phyloP scores from a whole-genome alignment of 2,329 filamentous ascomycete genomes.

The Aspergillus flavus region DNA sequence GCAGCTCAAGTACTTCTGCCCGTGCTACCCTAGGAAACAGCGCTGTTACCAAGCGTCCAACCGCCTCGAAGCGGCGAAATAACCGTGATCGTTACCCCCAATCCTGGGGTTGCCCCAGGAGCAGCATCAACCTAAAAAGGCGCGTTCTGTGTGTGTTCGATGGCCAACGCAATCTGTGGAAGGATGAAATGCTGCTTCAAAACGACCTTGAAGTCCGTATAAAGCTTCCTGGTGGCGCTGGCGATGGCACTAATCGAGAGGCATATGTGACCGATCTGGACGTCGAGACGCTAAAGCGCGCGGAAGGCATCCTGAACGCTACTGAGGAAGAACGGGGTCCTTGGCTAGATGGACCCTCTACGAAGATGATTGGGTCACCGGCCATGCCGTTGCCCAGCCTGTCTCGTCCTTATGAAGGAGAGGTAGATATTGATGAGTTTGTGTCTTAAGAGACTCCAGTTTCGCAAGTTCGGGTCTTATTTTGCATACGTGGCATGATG shows the following conservation, averaged over 20 bases:
- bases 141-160: constrained; percentile 92
- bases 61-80: constrained; percentile 70
- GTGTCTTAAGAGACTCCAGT: constrained; percentile 26
- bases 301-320: constrained; percentile 78
- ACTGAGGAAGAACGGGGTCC: constrained; percentile 85
- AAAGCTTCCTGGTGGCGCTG: constrained; percentile 71
- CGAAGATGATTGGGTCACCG: constrained; percentile 39
- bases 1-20: constrained; percentile 53
- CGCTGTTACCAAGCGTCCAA: constrained; percentile 55
- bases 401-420: constrained; percentile 30
- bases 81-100: constrained; percentile 91
- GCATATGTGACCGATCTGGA: constrained; percentile 92
- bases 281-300: constrained; percentile 82
- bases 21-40: constrained; percentile 54
- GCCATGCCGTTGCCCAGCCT: constrained; percentile 35
- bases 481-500: constrained; percentile 27
- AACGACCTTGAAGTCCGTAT: constrained; percentile 92
- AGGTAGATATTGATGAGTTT: constrained; percentile 40
- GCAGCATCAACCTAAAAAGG: constrained; percentile 98
- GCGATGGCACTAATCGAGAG: constrained; percentile 80
- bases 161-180: constrained; percentile 82
- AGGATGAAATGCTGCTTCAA: constrained; percentile 99
- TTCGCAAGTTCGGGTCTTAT: constrained; percentile 13
- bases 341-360: constrained; percentile 58
- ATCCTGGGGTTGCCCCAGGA: constrained; percentile 88